phyloP scores from a whole-genome alignment of 2,329 filamentous ascomycete genomes.

The Fusarium armeniacum region DNA sequence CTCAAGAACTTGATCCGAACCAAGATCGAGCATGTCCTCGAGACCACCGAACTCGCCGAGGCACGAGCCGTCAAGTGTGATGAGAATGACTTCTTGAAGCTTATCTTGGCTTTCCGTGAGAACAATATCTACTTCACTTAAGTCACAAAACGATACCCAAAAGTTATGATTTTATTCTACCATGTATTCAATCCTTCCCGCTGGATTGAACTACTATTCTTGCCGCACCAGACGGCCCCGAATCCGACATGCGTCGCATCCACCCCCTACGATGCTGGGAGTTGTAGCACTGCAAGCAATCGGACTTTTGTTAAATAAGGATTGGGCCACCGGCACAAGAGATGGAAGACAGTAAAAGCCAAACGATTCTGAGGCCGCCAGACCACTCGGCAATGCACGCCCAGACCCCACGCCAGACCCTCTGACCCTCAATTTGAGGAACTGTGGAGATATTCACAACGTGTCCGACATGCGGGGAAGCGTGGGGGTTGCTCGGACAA shows the following conservation, averaged over 20 bases:
- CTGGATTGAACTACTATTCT: not conserved
- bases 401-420: not conserved
- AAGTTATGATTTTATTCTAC: slow-evolving; percentile 4
- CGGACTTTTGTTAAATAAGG: not conserved
- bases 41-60: slow-evolving; percentile 17
- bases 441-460: slow-evolving; percentile 26
- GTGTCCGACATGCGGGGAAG: slow-evolving; percentile 29
- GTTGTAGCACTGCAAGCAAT: not conserved
- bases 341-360: not conserved
- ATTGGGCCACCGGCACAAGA: not conserved
- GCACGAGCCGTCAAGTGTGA: slow-evolving; percentile 24
- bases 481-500: slow-evolving; percentile 23
- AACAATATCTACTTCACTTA: slow-evolving; percentile 26
- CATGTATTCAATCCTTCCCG: not conserved
- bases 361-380: slow-evolving; percentile 4
- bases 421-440: slow-evolving; percentile 25
- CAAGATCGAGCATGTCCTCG: slow-evolving; percentile 23
- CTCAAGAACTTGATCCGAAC: slow-evolving; percentile 21
- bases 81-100: slow-evolving; percentile 23
- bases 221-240: slow-evolving; percentile 5
- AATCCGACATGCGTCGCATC: not conserved
- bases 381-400: slow-evolving; percentile 3
- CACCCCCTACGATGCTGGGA: not conserved
- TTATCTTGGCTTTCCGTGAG: slow-evolving; percentile 23
- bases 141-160: slow-evolving; percentile 6